Conservation (phyloP, 2,329 filamentous ascomycete species). For the Scolecobasidium constrictum region DNA sequence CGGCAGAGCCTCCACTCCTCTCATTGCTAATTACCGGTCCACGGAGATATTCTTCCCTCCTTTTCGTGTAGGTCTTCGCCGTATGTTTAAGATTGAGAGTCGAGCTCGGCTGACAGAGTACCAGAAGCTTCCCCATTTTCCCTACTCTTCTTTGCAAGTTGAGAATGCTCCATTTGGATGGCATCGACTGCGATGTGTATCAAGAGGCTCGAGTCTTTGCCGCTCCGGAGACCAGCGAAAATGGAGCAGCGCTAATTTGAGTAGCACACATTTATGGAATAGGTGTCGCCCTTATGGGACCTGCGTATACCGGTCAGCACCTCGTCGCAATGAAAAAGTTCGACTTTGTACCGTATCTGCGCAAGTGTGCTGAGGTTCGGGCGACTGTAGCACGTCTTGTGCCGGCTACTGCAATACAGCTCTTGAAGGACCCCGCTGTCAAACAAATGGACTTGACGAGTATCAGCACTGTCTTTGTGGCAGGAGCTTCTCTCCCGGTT, state of each 20-base stretch:
- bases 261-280: conserved; percentile 6
- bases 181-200: no score
- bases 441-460: conserved; percentile 10
- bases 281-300: not conserved
- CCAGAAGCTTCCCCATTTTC: no score
- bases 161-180: no score
- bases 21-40: conserved; percentile 11
- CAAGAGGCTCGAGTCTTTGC: no score
- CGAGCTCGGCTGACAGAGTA: not conserved
- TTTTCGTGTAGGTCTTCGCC: no score
- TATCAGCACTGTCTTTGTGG: conserved; percentile 16
- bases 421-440: conserved; percentile 14
- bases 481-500: conserved; percentile 14
- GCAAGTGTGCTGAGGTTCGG: conserved; percentile 10
- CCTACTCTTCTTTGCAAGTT: no score
- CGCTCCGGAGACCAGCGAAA: conserved; percentile 8
- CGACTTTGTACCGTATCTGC: conserved; percentile 11
- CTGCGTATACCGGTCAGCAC: conserved; percentile 6
- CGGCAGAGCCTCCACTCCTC: conserved; percentile 13
- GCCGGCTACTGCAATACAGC: conserved; percentile 15
- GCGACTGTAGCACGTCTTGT: conserved; percentile 15
- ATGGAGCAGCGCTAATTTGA: no score
- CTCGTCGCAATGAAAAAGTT: conserved; percentile 12
- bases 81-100: no score
- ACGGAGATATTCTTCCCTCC: conserved; percentile 17